These are phyloP conservation scores for Globisporangium paddicum DNA, from an alignment of 352 stramenopile genomes.

Conservation along the genomic window DNA sequence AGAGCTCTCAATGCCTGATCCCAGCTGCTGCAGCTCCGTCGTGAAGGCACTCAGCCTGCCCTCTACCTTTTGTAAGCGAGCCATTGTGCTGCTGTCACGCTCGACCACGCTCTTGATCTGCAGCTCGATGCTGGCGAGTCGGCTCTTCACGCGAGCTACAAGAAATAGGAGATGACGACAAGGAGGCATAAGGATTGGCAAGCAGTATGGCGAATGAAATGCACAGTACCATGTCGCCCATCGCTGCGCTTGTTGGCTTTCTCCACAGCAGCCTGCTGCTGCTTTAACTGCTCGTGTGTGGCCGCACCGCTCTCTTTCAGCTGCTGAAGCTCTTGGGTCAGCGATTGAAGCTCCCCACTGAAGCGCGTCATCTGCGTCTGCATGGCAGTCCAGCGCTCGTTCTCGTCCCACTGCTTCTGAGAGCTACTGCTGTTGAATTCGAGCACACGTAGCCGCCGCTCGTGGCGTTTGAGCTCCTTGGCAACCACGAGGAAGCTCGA, in stretches of 20 bases:
- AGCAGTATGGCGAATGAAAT: background rate
- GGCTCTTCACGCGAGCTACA: background rate
- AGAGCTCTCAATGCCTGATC: background rate
- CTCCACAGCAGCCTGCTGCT: background rate
- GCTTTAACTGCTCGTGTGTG: background rate
- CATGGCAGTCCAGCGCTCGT: constrained; percentile 1
- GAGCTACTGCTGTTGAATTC: background rate
- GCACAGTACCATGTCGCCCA: background rate
- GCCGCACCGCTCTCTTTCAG: no score
- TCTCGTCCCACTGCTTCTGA: background rate
- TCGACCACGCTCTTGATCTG: background rate
- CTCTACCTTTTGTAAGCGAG: background rate
- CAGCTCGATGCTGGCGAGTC: background rate
- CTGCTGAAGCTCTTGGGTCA: background rate
- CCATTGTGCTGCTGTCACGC: background rate
- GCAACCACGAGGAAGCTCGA: constrained; percentile 50
- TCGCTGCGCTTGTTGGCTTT: background rate
- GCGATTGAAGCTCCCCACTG: background rate
- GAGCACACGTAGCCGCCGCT: constrained; percentile 11
- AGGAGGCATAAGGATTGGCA: no score
- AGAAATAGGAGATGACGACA: no score
- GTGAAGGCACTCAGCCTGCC: background rate
- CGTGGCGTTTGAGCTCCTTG: constrained; percentile 30
- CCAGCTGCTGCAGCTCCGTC: background rate
- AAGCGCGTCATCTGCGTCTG: constrained; percentile 10